Conservation (phyloP, 257 asterid species). For the Scutellaria baicalensis region DNA sequence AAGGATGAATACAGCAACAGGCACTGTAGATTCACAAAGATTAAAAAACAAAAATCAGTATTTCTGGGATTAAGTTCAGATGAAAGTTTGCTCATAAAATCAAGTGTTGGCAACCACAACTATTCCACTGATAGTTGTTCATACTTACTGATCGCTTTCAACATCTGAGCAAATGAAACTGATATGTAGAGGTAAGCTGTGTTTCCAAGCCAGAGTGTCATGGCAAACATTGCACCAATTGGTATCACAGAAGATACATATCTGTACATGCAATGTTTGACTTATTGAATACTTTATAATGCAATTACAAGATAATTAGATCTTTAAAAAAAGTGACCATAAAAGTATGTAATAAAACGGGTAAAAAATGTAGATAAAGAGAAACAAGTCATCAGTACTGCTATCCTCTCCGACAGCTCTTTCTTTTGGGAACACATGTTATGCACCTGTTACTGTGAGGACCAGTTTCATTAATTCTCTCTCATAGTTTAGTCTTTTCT, state of each 20-base stretch:
- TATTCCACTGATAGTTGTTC: neutral
- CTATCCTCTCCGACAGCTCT: neutral
- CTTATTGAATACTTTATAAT: neutral
- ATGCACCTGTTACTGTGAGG: neutral
- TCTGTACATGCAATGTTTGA: slow-evolving; percentile 33
- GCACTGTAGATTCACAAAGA: slow-evolving; percentile 59
- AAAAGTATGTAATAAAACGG: neutral
- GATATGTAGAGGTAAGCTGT: slow-evolving; percentile 98
- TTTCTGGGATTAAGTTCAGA: neutral
- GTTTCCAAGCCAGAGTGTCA: slow-evolving; percentile 99
- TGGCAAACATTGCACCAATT: slow-evolving; percentile 96
- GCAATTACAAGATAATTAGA: neutral
- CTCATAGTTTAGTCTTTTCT: neutral
- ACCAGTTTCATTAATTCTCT: neutral
- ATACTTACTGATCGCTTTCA: slow-evolving; percentile 92
- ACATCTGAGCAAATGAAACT: slow-evolving; percentile 95
- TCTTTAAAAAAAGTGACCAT: neutral
- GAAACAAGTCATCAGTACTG: neutral
- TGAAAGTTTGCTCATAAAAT: neutral
- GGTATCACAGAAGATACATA: slow-evolving; percentile 80
- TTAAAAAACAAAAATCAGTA: neutral
- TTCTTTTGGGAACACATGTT: neutral
- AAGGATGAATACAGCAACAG: slow-evolving; percentile 94
- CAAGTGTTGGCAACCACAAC: neutral
- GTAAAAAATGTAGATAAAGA: neutral